phyloP scores from a whole-genome alignment of 2,329 filamentous ascomycete species.

The Cyphellophora attinorum region DNA sequence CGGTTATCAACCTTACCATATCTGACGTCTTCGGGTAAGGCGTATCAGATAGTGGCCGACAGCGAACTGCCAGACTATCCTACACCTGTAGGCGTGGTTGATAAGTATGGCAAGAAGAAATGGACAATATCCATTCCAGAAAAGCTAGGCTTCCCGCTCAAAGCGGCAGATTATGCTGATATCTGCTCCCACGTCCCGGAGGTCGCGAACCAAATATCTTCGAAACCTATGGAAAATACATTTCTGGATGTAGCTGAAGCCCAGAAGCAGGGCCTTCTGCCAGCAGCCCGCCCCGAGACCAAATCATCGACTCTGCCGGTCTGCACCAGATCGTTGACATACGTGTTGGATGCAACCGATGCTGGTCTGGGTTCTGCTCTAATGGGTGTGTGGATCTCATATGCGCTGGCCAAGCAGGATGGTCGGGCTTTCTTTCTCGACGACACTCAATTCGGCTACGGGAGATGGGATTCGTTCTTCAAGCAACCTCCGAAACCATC shows the following conservation, averaged over 20 bases:
- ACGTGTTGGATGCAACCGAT: conserved; percentile 63
- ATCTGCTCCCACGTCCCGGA: conserved; percentile 61
- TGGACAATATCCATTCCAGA: conserved; percentile 78
- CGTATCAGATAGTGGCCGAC: conserved; percentile 60
- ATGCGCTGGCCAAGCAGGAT: conserved; percentile 67
- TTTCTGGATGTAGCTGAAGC: conserved; percentile 70
- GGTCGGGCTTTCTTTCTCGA: conserved; percentile 73
- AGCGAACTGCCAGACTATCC: conserved; percentile 57
- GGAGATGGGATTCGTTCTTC: conserved; percentile 65
- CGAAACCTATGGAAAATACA: neutral
- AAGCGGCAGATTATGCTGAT: conserved; percentile 55
- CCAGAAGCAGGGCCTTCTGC: conserved; percentile 54
- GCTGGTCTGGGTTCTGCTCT: conserved; percentile 69
- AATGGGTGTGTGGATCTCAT: conserved; percentile 74
- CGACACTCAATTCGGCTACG: conserved; percentile 75
- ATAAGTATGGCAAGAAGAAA: conserved; percentile 53
- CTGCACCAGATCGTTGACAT: conserved; percentile 66
- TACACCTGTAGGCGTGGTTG: conserved; percentile 60
- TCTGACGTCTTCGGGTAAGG: conserved; percentile 31
- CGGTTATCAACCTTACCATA: conserved; percentile 21
- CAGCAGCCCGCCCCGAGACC: conserved; percentile 20
- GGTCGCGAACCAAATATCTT: conserved; percentile 43
- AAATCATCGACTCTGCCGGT: conserved; percentile 29
- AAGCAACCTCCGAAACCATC: conserved; percentile 46
- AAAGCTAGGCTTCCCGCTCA: conserved; percentile 56